Evolutionary conservation across 306 rosid species (phyloP), one percentile per base, ranked within the genome.

Genomic region (Pterocarpus macrocarpus): DNA sequence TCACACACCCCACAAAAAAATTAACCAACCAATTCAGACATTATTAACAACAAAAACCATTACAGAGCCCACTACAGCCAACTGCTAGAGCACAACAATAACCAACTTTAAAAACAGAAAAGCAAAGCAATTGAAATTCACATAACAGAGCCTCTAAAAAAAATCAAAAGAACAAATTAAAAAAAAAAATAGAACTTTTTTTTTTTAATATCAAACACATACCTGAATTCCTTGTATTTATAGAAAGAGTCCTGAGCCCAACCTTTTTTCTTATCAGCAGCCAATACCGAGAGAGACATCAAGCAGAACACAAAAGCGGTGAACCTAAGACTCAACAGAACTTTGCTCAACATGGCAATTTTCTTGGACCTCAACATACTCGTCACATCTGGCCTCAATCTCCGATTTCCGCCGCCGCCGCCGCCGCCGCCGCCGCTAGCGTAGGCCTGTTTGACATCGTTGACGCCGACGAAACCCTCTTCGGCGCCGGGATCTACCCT

Each of bases 191-290:
- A 9, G 16, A 2, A 6, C 22, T 7, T n/a, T 15, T 5, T n/a
- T n/a, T 5, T 55, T 15, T n/a, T n/a, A 2, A 6, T 16, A 7
- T 4, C 15, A 15, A 64, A 38, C 5, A 15, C 83, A 30, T 32
- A 90, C 98, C 90, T 89, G 86, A 94, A 86, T 84, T 94, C 98
- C 89, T 83, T 90, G 93, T 94, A 94, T 15, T 69, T 62, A 61
- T 88, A 76, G 85, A 83, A 94, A 5, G 97, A 91, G 61, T 94
- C 98, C 33, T 83, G 72, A 81, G 97, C 91, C 98, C 94, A 94
- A 41, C 98, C 98, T 49, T 79, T 75, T 41, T 78, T 33, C 83
- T 74, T 87, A 79, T 94, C 89, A 57, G 94, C 86, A 50, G 94
- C 93, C 94, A 94, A 83, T 50, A 91, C 86, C 2, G 98, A 87